A percentile compares a stretch with the other conserved stretches of the same genome.
Conservation (phyloP, 2,329 filamentous ascomycete species). For the Chrysoporthe austroafricana region DNA sequence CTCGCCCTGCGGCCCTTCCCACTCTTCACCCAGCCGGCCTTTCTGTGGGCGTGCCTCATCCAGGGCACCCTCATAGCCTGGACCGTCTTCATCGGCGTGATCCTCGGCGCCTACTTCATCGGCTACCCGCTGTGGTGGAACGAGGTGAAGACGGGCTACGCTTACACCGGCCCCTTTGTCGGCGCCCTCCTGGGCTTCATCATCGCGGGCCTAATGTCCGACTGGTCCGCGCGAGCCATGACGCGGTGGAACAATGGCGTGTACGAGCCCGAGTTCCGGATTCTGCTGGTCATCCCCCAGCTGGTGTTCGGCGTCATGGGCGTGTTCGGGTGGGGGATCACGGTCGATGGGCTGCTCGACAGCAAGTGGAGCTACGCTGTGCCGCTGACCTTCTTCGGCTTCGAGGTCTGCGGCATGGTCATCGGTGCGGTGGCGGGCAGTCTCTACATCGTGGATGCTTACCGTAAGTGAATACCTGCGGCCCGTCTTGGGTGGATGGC, state of each 20-base stretch:
- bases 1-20: constrained; percentile 76
- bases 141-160: constrained; percentile 81
- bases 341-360: constrained; percentile 60
- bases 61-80: constrained; percentile 93
- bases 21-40: constrained; percentile 81
- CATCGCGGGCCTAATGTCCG: constrained; percentile 74
- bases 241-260: constrained; percentile 77
- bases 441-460: constrained; percentile 90
- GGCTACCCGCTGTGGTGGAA: constrained; percentile 81
- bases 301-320: constrained; percentile 77
- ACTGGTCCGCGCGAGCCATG: constrained; percentile 71
- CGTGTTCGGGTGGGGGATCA: constrained; percentile 83
- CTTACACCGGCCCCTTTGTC: constrained; percentile 84
- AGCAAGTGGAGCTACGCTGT: constrained; percentile 70
- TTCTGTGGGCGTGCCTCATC: constrained; percentile 78
- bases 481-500: too few species aligned
- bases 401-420: constrained; percentile 89
- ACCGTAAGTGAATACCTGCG: constrained; percentile 61
- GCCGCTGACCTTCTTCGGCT: constrained; percentile 79
- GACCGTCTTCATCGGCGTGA: constrained; percentile 90
- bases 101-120: constrained; percentile 81
- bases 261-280: constrained; percentile 90
- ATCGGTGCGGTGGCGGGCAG: constrained; percentile 85
- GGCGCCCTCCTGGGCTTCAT: constrained; percentile 79
- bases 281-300: constrained; percentile 82